Conservation (phyloP, 2,329 filamentous ascomycete species). For the Ciborinia camelliae region DNA sequence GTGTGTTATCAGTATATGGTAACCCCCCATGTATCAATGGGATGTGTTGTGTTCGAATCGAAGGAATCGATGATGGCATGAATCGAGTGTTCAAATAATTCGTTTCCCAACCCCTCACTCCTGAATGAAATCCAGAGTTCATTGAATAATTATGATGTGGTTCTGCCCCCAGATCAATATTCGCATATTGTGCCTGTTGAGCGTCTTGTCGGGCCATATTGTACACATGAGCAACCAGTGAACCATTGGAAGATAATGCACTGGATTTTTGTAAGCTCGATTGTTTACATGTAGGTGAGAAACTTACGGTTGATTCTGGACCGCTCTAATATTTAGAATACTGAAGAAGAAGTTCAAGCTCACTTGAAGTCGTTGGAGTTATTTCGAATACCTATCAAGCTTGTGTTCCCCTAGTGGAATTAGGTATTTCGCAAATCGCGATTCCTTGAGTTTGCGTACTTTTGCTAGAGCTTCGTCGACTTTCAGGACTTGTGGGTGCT, state of each 20-base stretch:
- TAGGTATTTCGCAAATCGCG: neutral
- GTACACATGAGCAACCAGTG: too few relatives aligned
- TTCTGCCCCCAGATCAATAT: too few relatives aligned
- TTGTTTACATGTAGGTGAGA: neutral
- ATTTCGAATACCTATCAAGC: neutral
- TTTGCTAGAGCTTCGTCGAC: slow-evolving; percentile 1
- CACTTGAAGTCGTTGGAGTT: neutral
- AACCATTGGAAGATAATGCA: neutral
- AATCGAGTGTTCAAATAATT: too few relatives aligned
- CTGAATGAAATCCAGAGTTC: too few relatives aligned
- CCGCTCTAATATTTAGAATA: neutral
- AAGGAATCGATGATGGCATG: too few relatives aligned
- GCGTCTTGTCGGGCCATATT: too few relatives aligned
- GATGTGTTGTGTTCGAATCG: too few relatives aligned
- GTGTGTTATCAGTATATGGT: neutral
- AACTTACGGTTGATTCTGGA: neutral
- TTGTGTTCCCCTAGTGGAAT: neutral
- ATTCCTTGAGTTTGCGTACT: neutral
- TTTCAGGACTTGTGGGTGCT: neutral
- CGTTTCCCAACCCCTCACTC: too few relatives aligned
- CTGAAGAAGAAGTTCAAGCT: neutral
- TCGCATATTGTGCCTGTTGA: too few relatives aligned
- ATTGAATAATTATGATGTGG: too few relatives aligned
- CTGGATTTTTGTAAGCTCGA: neutral
- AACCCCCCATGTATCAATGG: too few relatives aligned